These are phyloP conservation scores for Coemansia sp. DNA, from an alignment of 192 early-diverging fungal genomes.

Conservation along the genomic window DNA sequence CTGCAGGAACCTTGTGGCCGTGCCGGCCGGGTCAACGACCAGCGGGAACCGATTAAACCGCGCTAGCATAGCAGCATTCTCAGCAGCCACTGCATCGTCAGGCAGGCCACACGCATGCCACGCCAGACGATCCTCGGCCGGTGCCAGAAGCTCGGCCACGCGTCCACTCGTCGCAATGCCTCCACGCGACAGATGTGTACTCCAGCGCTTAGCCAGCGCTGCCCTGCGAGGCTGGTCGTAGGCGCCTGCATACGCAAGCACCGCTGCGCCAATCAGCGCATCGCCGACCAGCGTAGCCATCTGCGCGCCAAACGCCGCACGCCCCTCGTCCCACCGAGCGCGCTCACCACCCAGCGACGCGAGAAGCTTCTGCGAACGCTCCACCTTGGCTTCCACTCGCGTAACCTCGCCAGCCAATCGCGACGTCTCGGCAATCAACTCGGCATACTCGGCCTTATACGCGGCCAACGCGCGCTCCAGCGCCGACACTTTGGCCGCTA, in stretches of 20 bases:
- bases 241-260: conserved; percentile 94
- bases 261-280: conserved; percentile 87
- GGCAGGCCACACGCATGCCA: conserved; percentile 87
- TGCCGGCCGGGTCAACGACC: conserved; percentile 95
- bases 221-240: conserved; percentile 97
- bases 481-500: conserved; percentile 75
- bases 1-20: conserved; percentile 84
- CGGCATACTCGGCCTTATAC: conserved; percentile 98
- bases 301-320: conserved; percentile 87
- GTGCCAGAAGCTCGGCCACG: conserved; percentile 86
- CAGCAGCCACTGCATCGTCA: conserved; percentile 88
- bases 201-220: conserved; percentile 76
- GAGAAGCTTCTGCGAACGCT: conserved; percentile 83
- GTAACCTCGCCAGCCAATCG: conserved; percentile 90
- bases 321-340: conserved; percentile 85
- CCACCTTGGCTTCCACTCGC: conserved; percentile 88
- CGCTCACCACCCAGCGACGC: conserved; percentile 89
- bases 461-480: conserved; percentile 82
- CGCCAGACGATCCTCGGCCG: conserved; percentile 83
- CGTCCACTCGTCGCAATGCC: conserved; percentile 57
- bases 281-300: conserved; percentile 99
- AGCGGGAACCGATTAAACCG: conserved; percentile 94
- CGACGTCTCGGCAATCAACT: conserved; percentile 91
- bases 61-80: conserved; percentile 98
- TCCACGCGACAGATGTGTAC: conserved; percentile 51